Conservation (phyloP, 1,139 yeast genomes). For the Saccharomyces hybrid region DNA sequence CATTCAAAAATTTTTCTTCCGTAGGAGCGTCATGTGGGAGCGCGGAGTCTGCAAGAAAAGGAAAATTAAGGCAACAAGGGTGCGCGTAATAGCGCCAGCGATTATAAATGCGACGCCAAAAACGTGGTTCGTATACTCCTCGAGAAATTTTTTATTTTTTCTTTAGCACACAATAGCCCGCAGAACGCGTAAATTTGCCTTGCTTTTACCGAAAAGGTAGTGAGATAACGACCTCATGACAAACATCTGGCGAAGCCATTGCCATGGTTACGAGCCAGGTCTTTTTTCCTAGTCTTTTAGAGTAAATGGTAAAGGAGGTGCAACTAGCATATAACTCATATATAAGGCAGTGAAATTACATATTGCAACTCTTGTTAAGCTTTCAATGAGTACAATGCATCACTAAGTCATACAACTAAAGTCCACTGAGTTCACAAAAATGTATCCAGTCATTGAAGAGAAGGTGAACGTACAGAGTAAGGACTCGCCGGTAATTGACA, state of each 20-base stretch:
- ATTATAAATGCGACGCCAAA: background rate
- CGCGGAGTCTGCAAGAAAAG: background rate
- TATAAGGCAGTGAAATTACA: too few species aligned
- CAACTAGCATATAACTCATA: too few species aligned
- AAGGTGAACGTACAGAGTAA: background rate
- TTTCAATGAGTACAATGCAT: too few species aligned
- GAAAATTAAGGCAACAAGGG: background rate
- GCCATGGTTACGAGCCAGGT: background rate
- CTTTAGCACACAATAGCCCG: background rate
- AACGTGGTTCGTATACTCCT: background rate
- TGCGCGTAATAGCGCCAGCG: background rate
- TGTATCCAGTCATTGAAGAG: background rate
- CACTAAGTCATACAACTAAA: too few species aligned
- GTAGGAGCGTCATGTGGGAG: background rate
- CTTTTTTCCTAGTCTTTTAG: background rate
- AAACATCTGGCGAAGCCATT: background rate
- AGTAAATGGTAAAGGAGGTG: background rate
- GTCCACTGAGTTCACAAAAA: background rate
- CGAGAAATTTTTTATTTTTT: background rate
- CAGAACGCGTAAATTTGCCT: background rate
- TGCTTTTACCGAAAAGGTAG: background rate
- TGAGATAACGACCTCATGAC: background rate
- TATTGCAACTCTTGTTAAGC: too few species aligned
- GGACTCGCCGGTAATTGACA: background rate
- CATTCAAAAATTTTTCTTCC: too few species aligned